Evolutionary conservation across 176 grass and related monocot species (phyloP), one percentile per base, ranked within the genome.

Genomic region (Eleusine coracana): DNA sequence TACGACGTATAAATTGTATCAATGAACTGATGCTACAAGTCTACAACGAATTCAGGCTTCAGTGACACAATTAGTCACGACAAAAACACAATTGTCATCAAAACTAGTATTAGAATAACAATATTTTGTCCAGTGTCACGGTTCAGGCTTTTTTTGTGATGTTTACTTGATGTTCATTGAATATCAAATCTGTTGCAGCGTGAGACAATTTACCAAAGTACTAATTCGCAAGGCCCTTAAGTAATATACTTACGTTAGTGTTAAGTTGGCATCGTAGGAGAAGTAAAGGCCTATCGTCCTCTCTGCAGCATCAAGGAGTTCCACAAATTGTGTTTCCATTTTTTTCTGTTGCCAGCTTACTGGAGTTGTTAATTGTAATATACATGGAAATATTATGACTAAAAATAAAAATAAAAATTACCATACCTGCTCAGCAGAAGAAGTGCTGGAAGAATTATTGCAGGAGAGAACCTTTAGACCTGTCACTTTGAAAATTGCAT

Each of bases 191-290:
- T 51, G 9, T 51, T 51, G 49, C 15, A 51, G 49, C 15, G 13
- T 51, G 54, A n/a, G 54, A 58, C 14, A 54, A 54, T 54, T 54
- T 54, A 54, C 16, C 16, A 81, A 77, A 62, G 10, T 51, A 77
- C 41, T 52, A 42, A 82, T 29, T 70, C 79, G 31, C 73, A 31
- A 77, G 80, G 51, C 7, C 17, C 6, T 6, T 59, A 23, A 36
- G 37, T 58, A 58, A 13, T 5, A 65, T 79, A 86, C 59, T 77
- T 68, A 99, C 96, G 85, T 87, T 74, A 99, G 87, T 62, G 96
- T 99, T 89, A 99, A 82, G 87, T 96, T 99, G 36, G 89, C 73
- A 75, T 96, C 96, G 20, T 96, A 96, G 40, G 93, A 99, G 80
- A 99, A 99, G 85, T 93, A 93, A 44, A 99, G 86, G 68, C 96